A percentile compares a stretch with the other conserved stretches of the same genome.
These are phyloP conservation scores for Mariannaea sp. DNA, from an alignment of 2,329 filamentous ascomycete genomes.

Conservation along the genomic window DNA sequence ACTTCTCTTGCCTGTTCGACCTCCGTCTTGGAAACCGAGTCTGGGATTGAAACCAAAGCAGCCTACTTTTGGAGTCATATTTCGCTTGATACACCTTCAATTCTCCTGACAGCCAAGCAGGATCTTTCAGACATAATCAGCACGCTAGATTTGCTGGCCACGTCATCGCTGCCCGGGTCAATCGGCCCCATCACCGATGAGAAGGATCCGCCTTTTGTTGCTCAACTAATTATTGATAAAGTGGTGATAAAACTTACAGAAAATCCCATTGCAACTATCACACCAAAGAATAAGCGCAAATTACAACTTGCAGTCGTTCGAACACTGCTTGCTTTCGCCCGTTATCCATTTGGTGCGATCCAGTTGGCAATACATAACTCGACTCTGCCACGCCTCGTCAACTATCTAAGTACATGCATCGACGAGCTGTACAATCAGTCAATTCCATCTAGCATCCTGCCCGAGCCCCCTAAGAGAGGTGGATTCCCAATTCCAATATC, in stretches of 20 bases:
- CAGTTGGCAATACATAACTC: slow-evolving; percentile 71
- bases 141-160: slow-evolving; percentile 69
- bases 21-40: slow-evolving; percentile 39
- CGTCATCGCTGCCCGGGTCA: slow-evolving; percentile 65
- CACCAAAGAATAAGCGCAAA: slow-evolving; percentile 47
- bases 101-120: slow-evolving; percentile 71
- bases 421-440: slow-evolving; percentile 71
- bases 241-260: slow-evolving; percentile 68
- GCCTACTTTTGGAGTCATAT: slow-evolving; percentile 70
- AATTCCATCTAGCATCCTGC: slow-evolving; percentile 49
- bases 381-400: slow-evolving; percentile 75
- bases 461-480: slow-evolving; percentile 24
- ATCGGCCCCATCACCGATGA: slow-evolving; percentile 67
- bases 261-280: slow-evolving; percentile 47
- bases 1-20: slow-evolving; percentile 64
- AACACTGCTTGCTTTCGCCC: slow-evolving; percentile 64
- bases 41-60: slow-evolving; percentile 38
- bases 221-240: slow-evolving; percentile 60
- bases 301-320: slow-evolving; percentile 55
- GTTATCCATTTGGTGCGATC: slow-evolving; percentile 63
- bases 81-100: slow-evolving; percentile 67
- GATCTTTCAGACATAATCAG: slow-evolving; percentile 64
- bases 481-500: not conserved
- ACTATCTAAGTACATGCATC: slow-evolving; percentile 66
- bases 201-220: slow-evolving; percentile 50